Base-by-base conservation (phyloP, 2,329 filamentous ascomycete species). In the Teratosphaeria pseudoeucalypti region DNA sequence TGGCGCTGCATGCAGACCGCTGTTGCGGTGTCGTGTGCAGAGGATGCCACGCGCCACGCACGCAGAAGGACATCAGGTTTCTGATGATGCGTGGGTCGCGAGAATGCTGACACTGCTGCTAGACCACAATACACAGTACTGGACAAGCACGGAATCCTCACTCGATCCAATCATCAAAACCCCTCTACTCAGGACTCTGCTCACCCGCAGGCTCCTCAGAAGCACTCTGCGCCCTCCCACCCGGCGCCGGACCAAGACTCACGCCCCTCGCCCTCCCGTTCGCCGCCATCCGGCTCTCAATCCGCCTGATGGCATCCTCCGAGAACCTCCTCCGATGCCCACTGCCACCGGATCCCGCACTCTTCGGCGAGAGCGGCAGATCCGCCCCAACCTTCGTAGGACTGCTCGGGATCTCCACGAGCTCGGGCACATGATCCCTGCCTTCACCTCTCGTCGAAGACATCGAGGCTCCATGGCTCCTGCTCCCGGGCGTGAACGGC, bases 281-380 rank as follows among this genome's bases (percentile, higher is more conserved):
- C 53, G 58, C 54, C 54, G 58, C 54, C 54, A 65, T 53, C 43
- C 64, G 60, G 57, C 61, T 64, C 57, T 66, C 59, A 49, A 66
- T 63, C 52, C 64, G 52, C 53, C 63, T 60, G 54, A 68, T 62
- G 6, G 67, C 66, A 59, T 66, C 66, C 43, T 67, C 66, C 34
- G 70, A 72, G 57, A 67, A 67, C 27, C 69, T 63, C 54, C 67
- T 63, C 59, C 63, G 64, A 56, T 65, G 65, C 54, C 49, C 57
- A 34, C 54, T 32, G 12, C 47, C 54, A n/a, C 29, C n/a, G 16
- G 19, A 2, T 10, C 43, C 43, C n/a, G 43, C 52, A 10, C 39
- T 53, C 23, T 49, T 55, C 14, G 27, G 43, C 32, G 52, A 47
- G 19, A 49, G 2, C 11, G 49, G 39, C 23, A 49, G 54, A 37